Percentiles rank a stretch among this genome's conserved stretches.
phyloP scores from a whole-genome alignment of 2,329 filamentous ascomycete genomes.

The Monilinia fructigena region DNA sequence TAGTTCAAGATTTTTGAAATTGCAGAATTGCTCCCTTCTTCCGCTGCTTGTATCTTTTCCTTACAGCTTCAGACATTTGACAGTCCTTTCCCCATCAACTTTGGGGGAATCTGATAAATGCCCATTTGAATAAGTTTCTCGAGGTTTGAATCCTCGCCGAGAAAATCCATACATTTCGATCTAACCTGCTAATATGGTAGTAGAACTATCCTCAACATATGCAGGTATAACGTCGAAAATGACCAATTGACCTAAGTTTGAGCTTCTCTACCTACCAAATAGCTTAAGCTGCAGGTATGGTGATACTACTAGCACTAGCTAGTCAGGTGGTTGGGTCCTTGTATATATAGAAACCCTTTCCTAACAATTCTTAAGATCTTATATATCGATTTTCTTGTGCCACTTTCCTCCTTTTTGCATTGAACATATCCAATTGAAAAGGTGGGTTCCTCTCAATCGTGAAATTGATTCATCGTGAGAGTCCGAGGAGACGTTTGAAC shows the following conservation, averaged over 20 bases:
- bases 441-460: not conserved
- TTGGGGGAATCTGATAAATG: no score
- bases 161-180: not conserved
- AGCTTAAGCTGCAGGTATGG: not conserved
- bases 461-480: not conserved
- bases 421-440: not conserved
- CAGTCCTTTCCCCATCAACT: no score
- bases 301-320: not conserved
- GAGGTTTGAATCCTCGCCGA: not conserved
- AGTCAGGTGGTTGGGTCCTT: not conserved
- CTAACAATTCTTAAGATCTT: not conserved
- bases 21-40: not conserved
- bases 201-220: not conserved
- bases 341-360: not conserved
- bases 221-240: conserved; percentile 7
- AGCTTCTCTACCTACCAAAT: not conserved
- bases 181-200: conserved; percentile 6
- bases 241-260: not conserved
- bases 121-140: no score
- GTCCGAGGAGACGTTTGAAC: not conserved
- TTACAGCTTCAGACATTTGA: no score
- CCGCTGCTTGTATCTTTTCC: not conserved
- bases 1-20: not conserved
- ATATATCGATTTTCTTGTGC: not conserved
- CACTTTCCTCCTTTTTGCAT: not conserved